Conservation (phyloP, 495 filamentous ascomycete species). For the Aspergillus sparsus region DNA sequence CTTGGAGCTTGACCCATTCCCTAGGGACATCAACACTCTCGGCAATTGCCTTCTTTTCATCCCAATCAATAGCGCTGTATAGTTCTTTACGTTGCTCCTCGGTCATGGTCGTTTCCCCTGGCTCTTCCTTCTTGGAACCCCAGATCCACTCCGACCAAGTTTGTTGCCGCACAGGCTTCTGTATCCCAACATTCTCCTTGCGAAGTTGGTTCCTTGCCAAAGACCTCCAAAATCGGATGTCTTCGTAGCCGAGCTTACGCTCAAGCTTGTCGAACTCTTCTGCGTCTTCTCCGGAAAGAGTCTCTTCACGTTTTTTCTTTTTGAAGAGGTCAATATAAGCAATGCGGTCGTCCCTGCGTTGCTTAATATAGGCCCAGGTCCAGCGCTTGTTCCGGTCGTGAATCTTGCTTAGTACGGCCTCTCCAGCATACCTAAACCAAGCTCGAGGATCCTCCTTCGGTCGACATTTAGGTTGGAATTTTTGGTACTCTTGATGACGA, state of each 20-base stretch:
- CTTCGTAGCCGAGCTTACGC: constrained; percentile 88
- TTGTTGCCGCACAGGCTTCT: constrained; percentile 63
- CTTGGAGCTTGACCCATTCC: constrained; percentile 87
- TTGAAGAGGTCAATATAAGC: constrained; percentile 95
- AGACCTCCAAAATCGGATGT: constrained; percentile 95
- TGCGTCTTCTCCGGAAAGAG: constrained; percentile 64
- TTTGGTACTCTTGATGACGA: constrained; percentile 95
- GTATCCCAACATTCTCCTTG: constrained; percentile 87
- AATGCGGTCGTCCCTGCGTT: constrained; percentile 85
- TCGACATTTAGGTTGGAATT: constrained; percentile 78
- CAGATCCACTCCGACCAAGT: constrained; percentile 89
- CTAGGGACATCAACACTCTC: constrained; percentile 86
- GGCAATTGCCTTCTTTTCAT: constrained; percentile 87
- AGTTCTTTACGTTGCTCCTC: constrained; percentile 95
- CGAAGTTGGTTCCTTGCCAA: constrained; percentile 90
- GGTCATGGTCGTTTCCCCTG: constrained; percentile 77
- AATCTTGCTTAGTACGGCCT: constrained; percentile 87
- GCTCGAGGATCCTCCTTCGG: constrained; percentile 89
- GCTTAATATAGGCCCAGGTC: constrained; percentile 93
- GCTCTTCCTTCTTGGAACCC: constrained; percentile 72
- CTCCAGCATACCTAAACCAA: constrained; percentile 87
- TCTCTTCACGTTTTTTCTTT: constrained; percentile 79
- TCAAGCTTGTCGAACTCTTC: constrained; percentile 76
- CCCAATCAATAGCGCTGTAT: constrained; percentile 96
- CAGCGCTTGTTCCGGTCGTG: constrained; percentile 86